Conservation (phyloP, 805 yeast species). For the Spathaspora girioi region DNA sequence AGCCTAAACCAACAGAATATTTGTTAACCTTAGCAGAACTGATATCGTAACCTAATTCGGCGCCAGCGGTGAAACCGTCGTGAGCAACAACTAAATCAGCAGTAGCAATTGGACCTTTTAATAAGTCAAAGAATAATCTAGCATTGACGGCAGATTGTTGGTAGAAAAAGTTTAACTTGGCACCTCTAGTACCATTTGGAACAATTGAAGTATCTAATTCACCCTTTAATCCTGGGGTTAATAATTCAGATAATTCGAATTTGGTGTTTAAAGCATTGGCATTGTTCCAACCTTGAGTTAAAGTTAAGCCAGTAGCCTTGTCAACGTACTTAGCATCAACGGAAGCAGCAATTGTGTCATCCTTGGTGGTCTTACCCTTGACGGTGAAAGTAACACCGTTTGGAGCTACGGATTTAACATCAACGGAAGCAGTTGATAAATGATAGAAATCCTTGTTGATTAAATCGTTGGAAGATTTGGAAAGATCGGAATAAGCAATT, state of each 20-base stretch:
- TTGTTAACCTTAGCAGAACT: conserved; percentile 88
- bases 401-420: conserved; percentile 89
- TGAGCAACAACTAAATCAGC: conserved; percentile 95
- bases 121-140: conserved; percentile 89
- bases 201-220: conserved; percentile 84
- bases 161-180: conserved; percentile 87
- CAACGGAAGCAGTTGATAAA: conserved; percentile 79
- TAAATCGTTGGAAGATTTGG: conserved; percentile 88
- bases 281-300: conserved; percentile 98
- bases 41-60: conserved; percentile 95
- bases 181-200: conserved; percentile 82
- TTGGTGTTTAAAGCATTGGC: conserved; percentile 89
- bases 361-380: conserved; percentile 83
- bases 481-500: conserved; percentile 89
- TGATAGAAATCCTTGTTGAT: conserved; percentile 93
- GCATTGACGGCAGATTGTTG: conserved; percentile 91
- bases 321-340: conserved; percentile 91
- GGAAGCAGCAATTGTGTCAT: conserved; percentile 79
- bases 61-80: conserved; percentile 96
- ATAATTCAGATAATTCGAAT: conserved; percentile 85
- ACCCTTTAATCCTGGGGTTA: conserved; percentile 93
- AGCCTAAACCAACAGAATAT: conserved; percentile 92
- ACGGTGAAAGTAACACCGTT: conserved; percentile 94
- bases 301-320: conserved; percentile 85
- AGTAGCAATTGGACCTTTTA: conserved; percentile 92